Evolutionary conservation across 2,329 filamentous ascomycete species (phyloP), one percentile per base, ranked within the genome.

Genomic region (Cryphonectria parasitica): DNA sequence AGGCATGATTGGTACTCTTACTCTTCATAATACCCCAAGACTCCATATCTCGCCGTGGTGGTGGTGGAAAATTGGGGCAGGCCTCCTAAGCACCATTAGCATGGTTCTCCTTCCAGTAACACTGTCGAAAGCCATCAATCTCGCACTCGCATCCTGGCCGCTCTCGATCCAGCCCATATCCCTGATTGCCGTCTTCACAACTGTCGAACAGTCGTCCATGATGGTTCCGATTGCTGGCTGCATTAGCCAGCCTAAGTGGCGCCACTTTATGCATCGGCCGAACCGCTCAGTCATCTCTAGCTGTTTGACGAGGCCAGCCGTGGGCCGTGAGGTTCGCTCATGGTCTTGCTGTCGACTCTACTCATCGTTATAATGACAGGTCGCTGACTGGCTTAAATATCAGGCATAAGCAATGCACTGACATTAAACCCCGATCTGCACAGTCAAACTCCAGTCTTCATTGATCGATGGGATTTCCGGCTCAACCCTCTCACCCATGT

Each of bases 181-280:
- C 2, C 68, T 76, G 1, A 49, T 77, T 6, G 70, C 75, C 25
- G 64, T 73, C 34, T 43, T 76, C n/a, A 74, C 73, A 2, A 75
- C 74, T 2, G 62, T 76, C 19, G 66, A 61, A 0, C 76, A 75
- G 54, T 45, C 75, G 1, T 61, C 73, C 0, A 74, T 76, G 72
- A 68, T 76, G 71, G 70, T 76, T 1, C 65, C 73, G 0, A 67
- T 74, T 3, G 72, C 74, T 1, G 70, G 73, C 8, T 76, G 75
- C 43, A 70, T 76, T 28, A 72, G 74, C 17, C 75, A 77, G 63
- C 54, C 75, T 1, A 76, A 76, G 61, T 77, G 75, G 76, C 61
- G 43, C 1, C 74, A 77, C 28, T 76, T 75, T 31, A 54, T 49
- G 36, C 3, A 39, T 0, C 60, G 49, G 2, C 41, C 72, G 7